Evolutionary conservation across 148 eudicot species (phyloP).

Genomic region (Arbutus unedo): DNA sequence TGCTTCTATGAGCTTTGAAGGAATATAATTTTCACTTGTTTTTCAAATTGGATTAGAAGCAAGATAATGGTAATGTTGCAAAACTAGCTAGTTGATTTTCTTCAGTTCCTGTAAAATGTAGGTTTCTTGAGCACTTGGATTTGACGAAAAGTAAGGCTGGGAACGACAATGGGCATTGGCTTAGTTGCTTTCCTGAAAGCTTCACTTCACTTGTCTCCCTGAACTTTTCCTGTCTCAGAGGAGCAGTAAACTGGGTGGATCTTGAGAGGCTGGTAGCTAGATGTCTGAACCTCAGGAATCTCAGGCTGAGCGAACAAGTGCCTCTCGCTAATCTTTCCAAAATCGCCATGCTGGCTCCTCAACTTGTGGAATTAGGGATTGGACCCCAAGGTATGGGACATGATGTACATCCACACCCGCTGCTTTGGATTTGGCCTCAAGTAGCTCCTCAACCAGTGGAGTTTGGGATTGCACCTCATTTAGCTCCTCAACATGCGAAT

Average conservation of each 20-base stretch:
- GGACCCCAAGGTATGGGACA: neutral
- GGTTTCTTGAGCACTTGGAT: constrained; percentile 9
- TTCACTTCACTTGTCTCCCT: constrained; percentile 4
- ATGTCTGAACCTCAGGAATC: constrained; percentile 9
- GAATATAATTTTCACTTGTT: neutral
- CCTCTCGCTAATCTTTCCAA: neutral
- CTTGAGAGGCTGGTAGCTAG: constrained; percentile 12
- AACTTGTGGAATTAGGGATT: constrained; percentile 1
- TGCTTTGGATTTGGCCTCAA: neutral
- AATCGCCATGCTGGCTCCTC: neutral
- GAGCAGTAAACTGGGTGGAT: neutral
- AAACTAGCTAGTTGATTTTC: neutral
- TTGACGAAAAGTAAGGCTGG: neutral
- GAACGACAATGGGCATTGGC: constrained; percentile 1
- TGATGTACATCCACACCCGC: neutral
- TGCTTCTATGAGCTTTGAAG: neutral
- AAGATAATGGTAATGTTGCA: neutral
- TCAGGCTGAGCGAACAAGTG: neutral
- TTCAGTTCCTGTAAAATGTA: neutral
- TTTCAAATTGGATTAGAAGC: neutral
- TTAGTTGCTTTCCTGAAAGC: constrained; percentile 11
- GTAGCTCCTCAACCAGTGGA: neutral
- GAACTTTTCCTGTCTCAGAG: constrained; percentile 6
- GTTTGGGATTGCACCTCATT: neutral
- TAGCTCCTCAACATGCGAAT: neutral